phyloP scores from a whole-genome alignment of 768 basidiomycete genomes.

The Auricularia heimuer region DNA sequence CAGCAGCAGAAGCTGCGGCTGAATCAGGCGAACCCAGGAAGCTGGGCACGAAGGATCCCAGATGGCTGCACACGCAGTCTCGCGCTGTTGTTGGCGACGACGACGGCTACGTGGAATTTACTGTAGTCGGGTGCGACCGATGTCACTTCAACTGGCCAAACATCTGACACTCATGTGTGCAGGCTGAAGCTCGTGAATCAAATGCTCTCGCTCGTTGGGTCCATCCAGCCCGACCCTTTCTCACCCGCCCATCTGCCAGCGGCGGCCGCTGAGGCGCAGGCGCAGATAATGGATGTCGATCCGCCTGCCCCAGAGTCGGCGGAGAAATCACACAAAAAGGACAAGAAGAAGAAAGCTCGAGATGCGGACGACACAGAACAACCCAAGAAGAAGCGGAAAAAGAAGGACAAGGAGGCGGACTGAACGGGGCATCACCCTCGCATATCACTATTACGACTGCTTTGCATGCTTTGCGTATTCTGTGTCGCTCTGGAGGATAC shows the following conservation, averaged over 20 bases:
- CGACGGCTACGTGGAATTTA: constrained; percentile 65
- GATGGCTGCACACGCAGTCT: constrained; percentile 68
- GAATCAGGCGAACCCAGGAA: constrained; percentile 18
- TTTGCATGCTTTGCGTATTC: neutral
- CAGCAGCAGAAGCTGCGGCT: constrained; percentile 12
- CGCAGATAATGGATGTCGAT: constrained; percentile 15
- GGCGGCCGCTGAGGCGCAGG: constrained; percentile 15
- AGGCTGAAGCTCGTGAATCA: constrained; percentile 87
- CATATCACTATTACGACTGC: neutral
- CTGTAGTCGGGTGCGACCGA: constrained; percentile 69
- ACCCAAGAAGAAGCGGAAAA: constrained; percentile 20
- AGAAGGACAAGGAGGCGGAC: constrained; percentile 10
- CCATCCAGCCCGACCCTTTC: constrained; percentile 69
- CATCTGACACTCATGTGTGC: neutral
- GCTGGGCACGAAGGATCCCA: constrained; percentile 11
- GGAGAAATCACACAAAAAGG: constrained; percentile 22
- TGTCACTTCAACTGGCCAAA: neutral
- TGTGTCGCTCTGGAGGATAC: too few relatives aligned
- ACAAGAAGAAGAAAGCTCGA: constrained; percentile 15
- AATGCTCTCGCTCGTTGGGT: constrained; percentile 84
- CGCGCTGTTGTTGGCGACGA: constrained; percentile 59
- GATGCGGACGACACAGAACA: constrained; percentile 14
- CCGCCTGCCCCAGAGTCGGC: constrained; percentile 5
- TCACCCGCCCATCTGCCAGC: constrained; percentile 43
- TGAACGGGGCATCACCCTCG: neutral